phyloP scores from a whole-genome alignment of 1,139 yeast genomes.

The Candida tunisiensis region DNA sequence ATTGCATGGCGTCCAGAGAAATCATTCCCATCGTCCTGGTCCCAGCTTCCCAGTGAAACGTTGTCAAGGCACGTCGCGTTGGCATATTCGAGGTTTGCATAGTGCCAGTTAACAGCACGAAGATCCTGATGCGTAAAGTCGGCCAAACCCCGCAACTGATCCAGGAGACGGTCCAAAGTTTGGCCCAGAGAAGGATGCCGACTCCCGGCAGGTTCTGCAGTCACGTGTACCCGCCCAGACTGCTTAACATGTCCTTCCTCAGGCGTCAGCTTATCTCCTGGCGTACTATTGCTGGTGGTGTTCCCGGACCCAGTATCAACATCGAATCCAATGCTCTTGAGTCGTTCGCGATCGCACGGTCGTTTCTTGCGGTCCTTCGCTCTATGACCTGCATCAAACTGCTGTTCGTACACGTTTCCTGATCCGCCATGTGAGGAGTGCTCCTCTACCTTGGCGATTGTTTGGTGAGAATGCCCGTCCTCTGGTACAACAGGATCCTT shows the following conservation, averaged over 20 bases:
- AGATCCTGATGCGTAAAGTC: slow-evolving; percentile 19
- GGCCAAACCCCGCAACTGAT: slow-evolving; percentile 15
- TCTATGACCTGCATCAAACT: too few species aligned
- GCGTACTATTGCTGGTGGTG: slow-evolving; percentile 8
- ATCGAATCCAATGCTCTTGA: too few species aligned
- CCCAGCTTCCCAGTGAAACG: slow-evolving; percentile 24
- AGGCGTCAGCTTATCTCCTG: slow-evolving; percentile 13
- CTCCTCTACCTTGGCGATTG: slow-evolving; percentile 20
- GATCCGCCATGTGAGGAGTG: too few species aligned
- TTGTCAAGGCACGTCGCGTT: slow-evolving; percentile 20
- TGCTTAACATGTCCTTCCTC: slow-evolving; percentile 5
- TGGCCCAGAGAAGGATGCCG: slow-evolving; percentile 21
- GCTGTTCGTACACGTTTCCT: too few species aligned
- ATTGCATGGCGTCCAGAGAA: slow-evolving; percentile 25
- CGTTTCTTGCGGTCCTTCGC: too few species aligned
- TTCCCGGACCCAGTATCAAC: slow-evolving; percentile 9
- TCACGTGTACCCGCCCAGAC: slow-evolving; percentile 11
- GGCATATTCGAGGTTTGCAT: slow-evolving; percentile 25
- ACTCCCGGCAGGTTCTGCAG: slow-evolving; percentile 21
- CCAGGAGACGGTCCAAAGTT: slow-evolving; percentile 19
- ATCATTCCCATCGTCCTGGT: slow-evolving; percentile 24
- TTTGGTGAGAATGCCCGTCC: slow-evolving; percentile 14
- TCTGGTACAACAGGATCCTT: slow-evolving; percentile 17
- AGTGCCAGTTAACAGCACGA: slow-evolving; percentile 23
- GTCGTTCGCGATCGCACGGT: too few species aligned